Conservation (phyloP, 225 moss, liverwort and hornwort genomes). For the Takakia lepidozioides region DNA sequence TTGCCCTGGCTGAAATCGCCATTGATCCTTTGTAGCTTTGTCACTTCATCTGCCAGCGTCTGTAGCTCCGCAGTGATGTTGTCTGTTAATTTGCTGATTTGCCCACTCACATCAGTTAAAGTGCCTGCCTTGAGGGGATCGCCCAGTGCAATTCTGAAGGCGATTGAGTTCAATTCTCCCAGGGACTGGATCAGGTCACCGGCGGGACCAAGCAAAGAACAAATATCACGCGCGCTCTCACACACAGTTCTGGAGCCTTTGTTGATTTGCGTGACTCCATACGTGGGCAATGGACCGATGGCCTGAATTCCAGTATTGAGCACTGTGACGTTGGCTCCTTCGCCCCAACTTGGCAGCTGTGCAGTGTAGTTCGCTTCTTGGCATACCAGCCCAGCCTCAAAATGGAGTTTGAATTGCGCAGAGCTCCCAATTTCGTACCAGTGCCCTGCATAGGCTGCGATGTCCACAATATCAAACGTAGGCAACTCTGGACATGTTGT, state of each 20-base stretch:
- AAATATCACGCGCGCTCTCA: slow-evolving; percentile 31
- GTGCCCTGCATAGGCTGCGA: slow-evolving; percentile 36
- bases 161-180: slow-evolving; percentile 21
- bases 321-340: slow-evolving; percentile 16
- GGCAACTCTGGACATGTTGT: slow-evolving; percentile 43
- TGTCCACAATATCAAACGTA: slow-evolving; percentile 55
- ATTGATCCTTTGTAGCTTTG: slow-evolving; percentile 27
- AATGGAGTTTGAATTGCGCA: slow-evolving; percentile 55
- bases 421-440: slow-evolving; percentile 77
- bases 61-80: slow-evolving; percentile 42
- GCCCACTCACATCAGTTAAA: slow-evolving; percentile 20
- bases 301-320: slow-evolving; percentile 33
- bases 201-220: slow-evolving; percentile 18
- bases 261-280: slow-evolving; percentile 44
- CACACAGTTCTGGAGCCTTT: slow-evolving; percentile 31
- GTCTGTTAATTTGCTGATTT: slow-evolving; percentile 16
- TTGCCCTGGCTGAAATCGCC: slow-evolving; percentile 47
- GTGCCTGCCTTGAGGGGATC: slow-evolving; percentile 20
- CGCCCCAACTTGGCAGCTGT: slow-evolving; percentile 8
- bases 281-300: slow-evolving; percentile 26
- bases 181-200: slow-evolving; percentile 45
- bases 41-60: slow-evolving; percentile 43
- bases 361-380: slow-evolving; percentile 30
- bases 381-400: slow-evolving; percentile 49
- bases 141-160: slow-evolving; percentile 4